Evolutionary conservation across 768 basidiomycete genomes (phyloP).

Genomic region (Russula virescens): DNA sequence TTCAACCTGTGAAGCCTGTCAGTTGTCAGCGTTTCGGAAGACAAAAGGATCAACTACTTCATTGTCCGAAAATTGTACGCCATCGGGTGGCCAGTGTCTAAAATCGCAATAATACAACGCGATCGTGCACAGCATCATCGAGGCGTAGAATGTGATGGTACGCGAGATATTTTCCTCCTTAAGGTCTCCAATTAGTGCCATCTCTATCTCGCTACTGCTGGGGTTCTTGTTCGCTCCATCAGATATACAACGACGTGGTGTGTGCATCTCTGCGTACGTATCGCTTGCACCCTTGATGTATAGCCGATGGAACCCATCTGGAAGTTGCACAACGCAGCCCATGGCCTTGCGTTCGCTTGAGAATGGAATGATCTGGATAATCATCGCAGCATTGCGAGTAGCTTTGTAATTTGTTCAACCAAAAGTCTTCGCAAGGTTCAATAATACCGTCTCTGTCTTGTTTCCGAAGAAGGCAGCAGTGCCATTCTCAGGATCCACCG

Average conservation of each 20-base stretch:
- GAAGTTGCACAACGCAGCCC: conserved; percentile 76
- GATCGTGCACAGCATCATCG: conserved; percentile 91
- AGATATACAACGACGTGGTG: conserved; percentile 63
- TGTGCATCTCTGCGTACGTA: conserved; percentile 72
- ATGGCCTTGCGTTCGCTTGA: conserved; percentile 91
- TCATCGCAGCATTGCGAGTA: conserved; percentile 51
- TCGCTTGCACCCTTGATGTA: conserved; percentile 93
- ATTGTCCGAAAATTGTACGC: conserved; percentile 34
- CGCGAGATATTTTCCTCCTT: conserved; percentile 78
- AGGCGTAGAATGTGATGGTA: conserved; percentile 97
- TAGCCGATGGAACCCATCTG: conserved; percentile 53
- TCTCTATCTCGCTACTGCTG: conserved; percentile 41
- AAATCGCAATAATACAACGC: conserved; percentile 92
- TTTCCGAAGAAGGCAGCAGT: conserved; percentile 70
- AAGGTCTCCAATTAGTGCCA: conserved; percentile 54
- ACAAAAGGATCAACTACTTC: conserved; percentile 36
- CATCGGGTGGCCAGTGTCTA: conserved; percentile 82
- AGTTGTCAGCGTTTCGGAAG: neutral
- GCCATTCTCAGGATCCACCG: conserved; percentile 55
- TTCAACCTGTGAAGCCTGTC: conserved; percentile 43
- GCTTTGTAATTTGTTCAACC: conserved; percentile 68
- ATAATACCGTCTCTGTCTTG: conserved; percentile 92
- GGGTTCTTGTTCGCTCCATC: conserved; percentile 29
- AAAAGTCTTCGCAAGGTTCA: conserved; percentile 78
- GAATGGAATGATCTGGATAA: conserved; percentile 90